Percentiles rank a stretch among this genome's conserved stretches.
phyloP scores from a whole-genome alignment of 140 eudicot species.

The Artemisia princeps region DNA sequence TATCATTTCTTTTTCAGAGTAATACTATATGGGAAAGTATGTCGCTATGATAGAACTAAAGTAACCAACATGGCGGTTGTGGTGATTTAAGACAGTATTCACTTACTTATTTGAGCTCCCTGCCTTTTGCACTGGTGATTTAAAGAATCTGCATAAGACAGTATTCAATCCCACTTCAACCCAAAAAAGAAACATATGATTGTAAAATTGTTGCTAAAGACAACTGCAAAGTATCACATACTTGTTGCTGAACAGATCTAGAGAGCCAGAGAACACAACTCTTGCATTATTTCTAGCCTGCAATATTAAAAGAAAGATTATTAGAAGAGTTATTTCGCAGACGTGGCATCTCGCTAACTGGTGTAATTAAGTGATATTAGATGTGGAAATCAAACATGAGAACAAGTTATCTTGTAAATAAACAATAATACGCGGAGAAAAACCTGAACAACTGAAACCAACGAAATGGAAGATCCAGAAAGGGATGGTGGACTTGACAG shows the following conservation, averaged over 20 bases:
- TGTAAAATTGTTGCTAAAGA: not conserved
- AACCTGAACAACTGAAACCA: conserved; percentile 95
- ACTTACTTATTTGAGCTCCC: conserved; percentile 64
- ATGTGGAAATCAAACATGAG: not conserved
- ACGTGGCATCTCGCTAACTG: not conserved
- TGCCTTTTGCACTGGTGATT: conserved; percentile 71
- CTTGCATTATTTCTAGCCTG: conserved; percentile 97
- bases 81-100: too few species aligned
- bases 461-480: conserved; percentile 64
- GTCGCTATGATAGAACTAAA: too few species aligned
- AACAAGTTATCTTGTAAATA: not conserved
- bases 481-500: conserved; percentile 72
- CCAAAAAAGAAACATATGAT: not conserved
- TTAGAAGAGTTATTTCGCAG: not conserved
- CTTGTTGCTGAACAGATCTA: conserved; percentile 78
- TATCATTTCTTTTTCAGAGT: not conserved
- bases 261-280: conserved; percentile 67
- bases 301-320: conserved; percentile 11
- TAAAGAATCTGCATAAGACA: conserved; percentile 52
- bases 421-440: not conserved
- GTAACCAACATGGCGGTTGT: not conserved
- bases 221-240: conserved; percentile 26
- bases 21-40: too few species aligned
- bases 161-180: conserved; percentile 6
- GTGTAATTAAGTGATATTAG: not conserved